Percentiles rank a stretch among this genome's conserved stretches.
These are phyloP conservation scores for Perilla frutescens DNA, from an alignment of 257 asterid genomes.

Conservation along the genomic window DNA sequence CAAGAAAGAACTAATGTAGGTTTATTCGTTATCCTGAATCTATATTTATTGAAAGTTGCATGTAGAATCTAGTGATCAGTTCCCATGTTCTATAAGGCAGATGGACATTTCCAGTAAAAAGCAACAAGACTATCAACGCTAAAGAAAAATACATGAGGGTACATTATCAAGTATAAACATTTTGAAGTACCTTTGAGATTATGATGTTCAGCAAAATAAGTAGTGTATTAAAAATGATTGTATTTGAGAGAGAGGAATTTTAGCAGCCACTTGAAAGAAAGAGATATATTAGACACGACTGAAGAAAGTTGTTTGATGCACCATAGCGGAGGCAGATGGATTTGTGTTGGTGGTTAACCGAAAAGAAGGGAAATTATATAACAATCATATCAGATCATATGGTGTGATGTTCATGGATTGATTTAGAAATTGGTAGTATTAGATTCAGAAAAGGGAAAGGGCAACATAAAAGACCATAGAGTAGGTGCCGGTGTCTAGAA, in stretches of 20 bases:
- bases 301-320: not conserved
- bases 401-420: not conserved
- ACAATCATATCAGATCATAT: constrained; percentile 19
- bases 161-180: constrained; percentile 9
- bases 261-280: constrained; percentile 2
- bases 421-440: constrained; percentile 8
- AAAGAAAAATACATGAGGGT: constrained; percentile 16
- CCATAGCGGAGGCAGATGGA: constrained; percentile 20
- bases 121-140: not conserved
- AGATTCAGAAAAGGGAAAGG: not conserved
- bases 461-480: constrained; percentile 1
- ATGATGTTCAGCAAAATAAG: constrained; percentile 28
- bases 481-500: constrained; percentile 16
- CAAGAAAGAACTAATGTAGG: constrained; percentile 4
- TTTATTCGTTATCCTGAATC: constrained; percentile 11
- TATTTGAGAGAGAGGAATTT: not conserved
- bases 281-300: not conserved
- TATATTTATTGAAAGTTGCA: not conserved
- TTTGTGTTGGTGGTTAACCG: constrained; percentile 13
- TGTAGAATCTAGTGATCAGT: not conserved
- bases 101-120: constrained; percentile 8
- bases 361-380: not conserved
- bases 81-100: constrained; percentile 19
- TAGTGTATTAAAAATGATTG: not conserved
- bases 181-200: not conserved